Conservation (phyloP, 2,329 filamentous ascomycete species). For the Penicillium hordei region DNA sequence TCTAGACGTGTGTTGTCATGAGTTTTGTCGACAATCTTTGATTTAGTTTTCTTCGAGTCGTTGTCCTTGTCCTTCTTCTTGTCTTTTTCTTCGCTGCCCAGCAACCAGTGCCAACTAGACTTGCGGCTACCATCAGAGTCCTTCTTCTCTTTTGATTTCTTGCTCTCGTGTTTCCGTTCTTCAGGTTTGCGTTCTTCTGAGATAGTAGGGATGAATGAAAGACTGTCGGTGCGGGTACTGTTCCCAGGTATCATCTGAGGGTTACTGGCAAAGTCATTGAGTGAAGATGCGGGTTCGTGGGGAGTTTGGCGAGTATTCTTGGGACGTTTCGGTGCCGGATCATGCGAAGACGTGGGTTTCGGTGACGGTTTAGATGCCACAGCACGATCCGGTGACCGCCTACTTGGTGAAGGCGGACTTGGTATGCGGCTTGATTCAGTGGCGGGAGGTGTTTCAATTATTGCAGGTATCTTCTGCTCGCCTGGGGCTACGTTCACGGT, state of each 20-base stretch:
- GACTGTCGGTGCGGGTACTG: constrained; percentile 68
- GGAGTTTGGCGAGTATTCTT: constrained; percentile 29
- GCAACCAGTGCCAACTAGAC: constrained; percentile 76
- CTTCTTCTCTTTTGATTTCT: constrained; percentile 63
- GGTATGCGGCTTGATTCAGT: constrained; percentile 40
- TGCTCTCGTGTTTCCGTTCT: constrained; percentile 73
- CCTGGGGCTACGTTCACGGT: constrained; percentile 54
- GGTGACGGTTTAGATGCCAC: constrained; percentile 11
- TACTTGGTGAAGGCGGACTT: constrained; percentile 33
- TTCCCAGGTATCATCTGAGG: constrained; percentile 70
- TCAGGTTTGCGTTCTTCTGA: constrained; percentile 71
- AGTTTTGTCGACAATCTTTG: constrained; percentile 54
- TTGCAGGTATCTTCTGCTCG: constrained; percentile 52
- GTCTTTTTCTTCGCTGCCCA: constrained; percentile 68
- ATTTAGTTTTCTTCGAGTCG: constrained; percentile 59
- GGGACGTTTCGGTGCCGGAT: constrained; percentile 43
- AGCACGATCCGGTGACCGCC: constrained; percentile 52
- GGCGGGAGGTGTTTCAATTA: constrained; percentile 63
- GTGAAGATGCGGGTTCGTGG: constrained; percentile 50
- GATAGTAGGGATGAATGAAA: constrained; percentile 78
- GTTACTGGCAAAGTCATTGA: constrained; percentile 65
- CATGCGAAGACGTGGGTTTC: constrained; percentile 42
- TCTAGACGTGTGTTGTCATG: constrained; percentile 84
- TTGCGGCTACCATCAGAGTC: constrained; percentile 71
- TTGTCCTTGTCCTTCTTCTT: constrained; percentile 57